Evolutionary conservation across 176 grass and related monocot species (phyloP).

Genomic region (Carex pumila): DNA sequence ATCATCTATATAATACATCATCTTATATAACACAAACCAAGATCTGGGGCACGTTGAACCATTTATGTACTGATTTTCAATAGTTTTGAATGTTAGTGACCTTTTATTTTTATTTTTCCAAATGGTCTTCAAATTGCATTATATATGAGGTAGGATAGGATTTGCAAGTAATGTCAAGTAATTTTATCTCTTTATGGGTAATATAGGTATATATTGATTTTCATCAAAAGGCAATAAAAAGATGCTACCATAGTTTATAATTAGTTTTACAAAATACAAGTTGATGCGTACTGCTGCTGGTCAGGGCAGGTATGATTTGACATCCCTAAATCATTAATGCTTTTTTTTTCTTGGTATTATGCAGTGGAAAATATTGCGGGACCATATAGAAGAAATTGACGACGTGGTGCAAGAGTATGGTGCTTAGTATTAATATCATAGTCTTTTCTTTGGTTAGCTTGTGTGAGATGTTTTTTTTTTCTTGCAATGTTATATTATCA

Average conservation of each 20-base stretch:
- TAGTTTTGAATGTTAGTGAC: not conserved
- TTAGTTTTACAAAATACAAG: not conserved
- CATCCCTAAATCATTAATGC: not conserved
- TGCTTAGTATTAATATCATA: not conserved
- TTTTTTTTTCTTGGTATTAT: not conserved
- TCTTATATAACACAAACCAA: not conserved
- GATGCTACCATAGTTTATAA: not conserved
- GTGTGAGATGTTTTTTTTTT: not conserved
- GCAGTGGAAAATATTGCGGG: slow-evolving; percentile 42
- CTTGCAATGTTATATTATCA: not conserved
- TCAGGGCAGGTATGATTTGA: not conserved
- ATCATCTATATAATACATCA: not conserved
- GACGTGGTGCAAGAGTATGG: slow-evolving; percentile 31
- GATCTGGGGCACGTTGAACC: not conserved
- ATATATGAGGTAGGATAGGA: not conserved
- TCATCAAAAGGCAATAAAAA: not conserved
- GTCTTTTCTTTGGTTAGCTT: not conserved
- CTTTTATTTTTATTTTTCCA: not conserved
- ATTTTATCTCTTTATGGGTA: not conserved
- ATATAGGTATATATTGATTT: not conserved
- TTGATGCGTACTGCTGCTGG: not conserved
- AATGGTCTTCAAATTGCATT: not conserved
- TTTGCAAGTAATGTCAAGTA: not conserved
- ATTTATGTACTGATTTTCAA: not conserved
- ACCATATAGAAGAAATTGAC: slow-evolving; percentile 37